Conservation (phyloP, 495 filamentous ascomycete genomes). For the Penicillium turbatum region DNA sequence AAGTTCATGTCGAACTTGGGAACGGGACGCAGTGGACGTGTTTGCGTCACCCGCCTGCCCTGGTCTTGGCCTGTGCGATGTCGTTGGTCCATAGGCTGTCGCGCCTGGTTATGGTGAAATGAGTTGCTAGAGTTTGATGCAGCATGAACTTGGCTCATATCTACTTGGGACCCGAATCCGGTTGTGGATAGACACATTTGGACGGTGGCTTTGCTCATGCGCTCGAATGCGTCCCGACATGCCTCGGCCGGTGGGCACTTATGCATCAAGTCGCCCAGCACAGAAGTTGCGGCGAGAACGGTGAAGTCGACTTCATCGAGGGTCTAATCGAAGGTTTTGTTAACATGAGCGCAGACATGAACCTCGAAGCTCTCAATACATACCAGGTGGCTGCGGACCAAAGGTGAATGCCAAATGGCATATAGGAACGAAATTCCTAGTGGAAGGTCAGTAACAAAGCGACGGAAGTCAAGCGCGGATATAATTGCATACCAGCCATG, state of each 20-base stretch:
- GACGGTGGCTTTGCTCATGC: slow-evolving; percentile 91
- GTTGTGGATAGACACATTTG: slow-evolving; percentile 84
- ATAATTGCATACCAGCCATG: slow-evolving; percentile 69
- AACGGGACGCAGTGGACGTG: slow-evolving; percentile 34
- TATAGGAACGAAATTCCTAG: slow-evolving; percentile 90
- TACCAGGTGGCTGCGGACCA: slow-evolving; percentile 79
- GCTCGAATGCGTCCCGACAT: slow-evolving; percentile 89
- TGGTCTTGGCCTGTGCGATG: slow-evolving; percentile 22
- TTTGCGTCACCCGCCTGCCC: slow-evolving; percentile 25
- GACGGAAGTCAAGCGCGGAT: neutral
- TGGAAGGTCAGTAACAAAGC: slow-evolving; percentile 9
- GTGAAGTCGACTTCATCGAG: slow-evolving; percentile 97
- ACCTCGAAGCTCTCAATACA: slow-evolving; percentile 27
- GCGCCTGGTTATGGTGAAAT: slow-evolving; percentile 19
- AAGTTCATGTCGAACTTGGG: slow-evolving; percentile 65
- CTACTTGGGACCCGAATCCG: slow-evolving; percentile 62
- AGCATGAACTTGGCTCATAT: slow-evolving; percentile 25
- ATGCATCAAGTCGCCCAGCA: slow-evolving; percentile 67
- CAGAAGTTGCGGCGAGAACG: slow-evolving; percentile 90
- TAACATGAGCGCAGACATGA: neutral
- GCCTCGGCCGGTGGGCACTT: slow-evolving; percentile 79
- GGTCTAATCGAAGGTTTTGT: slow-evolving; percentile 46
- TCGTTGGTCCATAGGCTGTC: slow-evolving; percentile 27
- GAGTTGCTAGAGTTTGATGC: slow-evolving; percentile 15
- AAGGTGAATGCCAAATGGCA: slow-evolving; percentile 92